Evolutionary conservation across 2,329 filamentous ascomycete species (phyloP).

Genomic region (Fusarium newnesense): DNA sequence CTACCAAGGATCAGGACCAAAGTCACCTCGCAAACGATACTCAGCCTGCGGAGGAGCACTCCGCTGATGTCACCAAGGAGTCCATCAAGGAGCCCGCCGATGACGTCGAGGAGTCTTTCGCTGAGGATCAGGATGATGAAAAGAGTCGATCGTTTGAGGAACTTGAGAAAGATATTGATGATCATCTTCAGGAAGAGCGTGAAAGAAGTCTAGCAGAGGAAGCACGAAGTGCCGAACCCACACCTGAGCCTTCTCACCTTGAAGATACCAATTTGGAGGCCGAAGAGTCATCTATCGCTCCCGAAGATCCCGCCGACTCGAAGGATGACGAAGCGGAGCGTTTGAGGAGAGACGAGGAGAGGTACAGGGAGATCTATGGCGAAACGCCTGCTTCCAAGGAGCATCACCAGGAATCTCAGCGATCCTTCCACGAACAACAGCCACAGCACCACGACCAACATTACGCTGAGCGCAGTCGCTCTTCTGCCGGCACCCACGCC

Average conservation of each 20-base stretch:
- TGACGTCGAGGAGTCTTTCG: slow-evolving; percentile 2
- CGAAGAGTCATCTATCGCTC: slow-evolving; percentile 14
- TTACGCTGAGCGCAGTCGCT: slow-evolving; percentile 48
- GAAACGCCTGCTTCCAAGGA: slow-evolving; percentile 15
- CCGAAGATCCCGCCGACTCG: slow-evolving; percentile 1
- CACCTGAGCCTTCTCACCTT: slow-evolving; percentile 30
- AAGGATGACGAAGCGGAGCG: slow-evolving; percentile 45
- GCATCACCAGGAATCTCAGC: slow-evolving; percentile 5
- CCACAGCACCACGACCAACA: slow-evolving; percentile 20
- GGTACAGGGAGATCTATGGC: slow-evolving; percentile 63
- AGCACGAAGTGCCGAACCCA: not conserved
- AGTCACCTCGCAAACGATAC: slow-evolving; percentile 1
- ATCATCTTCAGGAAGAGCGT: slow-evolving; percentile 36
- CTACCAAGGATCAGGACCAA: not conserved
- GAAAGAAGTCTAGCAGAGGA: slow-evolving; percentile 32
- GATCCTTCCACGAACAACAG: slow-evolving; percentile 15
- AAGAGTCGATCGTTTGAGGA: slow-evolving; percentile 31
- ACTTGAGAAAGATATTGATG: slow-evolving; percentile 35
- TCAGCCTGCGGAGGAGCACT: slow-evolving; percentile 6
- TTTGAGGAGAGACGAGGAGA: slow-evolving; percentile 59
- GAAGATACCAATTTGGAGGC: slow-evolving; percentile 13
- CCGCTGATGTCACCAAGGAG: slow-evolving; percentile 13
- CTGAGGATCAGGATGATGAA: slow-evolving; percentile 2
- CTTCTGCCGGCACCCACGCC: slow-evolving; percentile 23
- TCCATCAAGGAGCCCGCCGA: not conserved